Percentiles rank a stretch among this genome's conserved stretches.
These are phyloP conservation scores for Boletus sp. DNA, from an alignment of 1,284 basidiomycete genomes.

Conservation along the genomic window DNA sequence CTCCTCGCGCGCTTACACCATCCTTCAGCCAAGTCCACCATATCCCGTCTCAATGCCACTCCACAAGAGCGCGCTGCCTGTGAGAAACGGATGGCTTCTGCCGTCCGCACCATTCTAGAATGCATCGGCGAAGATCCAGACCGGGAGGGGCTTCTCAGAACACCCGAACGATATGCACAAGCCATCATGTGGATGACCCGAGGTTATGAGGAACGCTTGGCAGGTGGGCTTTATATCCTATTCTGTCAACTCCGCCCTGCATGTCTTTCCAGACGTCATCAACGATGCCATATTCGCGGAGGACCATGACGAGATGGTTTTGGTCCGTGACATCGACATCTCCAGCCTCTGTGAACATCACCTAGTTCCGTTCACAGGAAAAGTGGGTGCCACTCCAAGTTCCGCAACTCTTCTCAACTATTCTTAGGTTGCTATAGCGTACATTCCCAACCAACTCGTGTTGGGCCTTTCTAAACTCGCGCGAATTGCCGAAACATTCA, in stretches of 20 bases:
- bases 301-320: slow-evolving; percentile 99
- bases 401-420: slow-evolving; percentile 18
- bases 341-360: slow-evolving; percentile 99
- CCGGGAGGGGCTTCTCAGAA: slow-evolving; percentile 85
- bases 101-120: slow-evolving; percentile 90
- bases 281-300: slow-evolving; percentile 99
- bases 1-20: slow-evolving; percentile 8
- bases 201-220: slow-evolving; percentile 93
- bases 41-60: slow-evolving; percentile 78
- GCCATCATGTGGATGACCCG: slow-evolving; percentile 99
- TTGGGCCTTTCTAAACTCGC: slow-evolving; percentile 97
- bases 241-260: slow-evolving; percentile 10
- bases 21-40: slow-evolving; percentile 79
- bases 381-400: slow-evolving; percentile 53
- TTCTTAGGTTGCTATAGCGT: slow-evolving; percentile 70
- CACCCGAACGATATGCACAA: slow-evolving; percentile 95
- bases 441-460: slow-evolving; percentile 95
- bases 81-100: slow-evolving; percentile 75
- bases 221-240: slow-evolving; percentile 48
- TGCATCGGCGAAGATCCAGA: slow-evolving; percentile 98
- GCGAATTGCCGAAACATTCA: slow-evolving; percentile 96
- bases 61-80: slow-evolving; percentile 68
- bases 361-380: slow-evolving; percentile 97
- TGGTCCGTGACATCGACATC: slow-evolving; percentile 96
- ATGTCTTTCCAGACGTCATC: slow-evolving; percentile 76